Conservation (phyloP, 2,329 filamentous ascomycete genomes). For the Zalaria obscura region DNA sequence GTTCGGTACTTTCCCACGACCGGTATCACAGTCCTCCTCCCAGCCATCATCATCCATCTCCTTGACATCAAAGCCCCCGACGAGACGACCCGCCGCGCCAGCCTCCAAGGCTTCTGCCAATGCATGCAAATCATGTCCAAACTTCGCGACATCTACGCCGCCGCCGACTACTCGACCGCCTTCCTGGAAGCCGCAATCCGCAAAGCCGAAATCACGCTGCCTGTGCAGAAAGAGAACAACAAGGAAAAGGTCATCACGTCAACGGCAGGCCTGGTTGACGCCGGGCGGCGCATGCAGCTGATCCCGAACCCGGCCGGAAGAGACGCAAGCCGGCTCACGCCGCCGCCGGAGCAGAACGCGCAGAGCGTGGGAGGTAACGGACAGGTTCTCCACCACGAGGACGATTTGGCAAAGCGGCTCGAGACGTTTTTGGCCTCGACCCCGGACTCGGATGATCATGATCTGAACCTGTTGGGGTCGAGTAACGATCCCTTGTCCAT, state of each 20-base stretch:
- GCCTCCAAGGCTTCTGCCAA: constrained; percentile 69
- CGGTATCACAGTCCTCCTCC: constrained; percentile 78
- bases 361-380: constrained; percentile 1
- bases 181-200: constrained; percentile 87
- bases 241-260: constrained; percentile 22
- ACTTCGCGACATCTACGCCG: constrained; percentile 77
- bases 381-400: constrained; percentile 21
- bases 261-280: constrained; percentile 32
- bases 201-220: constrained; percentile 68
- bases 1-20: constrained; percentile 76
- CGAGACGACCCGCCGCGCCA: constrained; percentile 54
- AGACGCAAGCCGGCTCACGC: constrained; percentile 16
- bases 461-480: constrained; percentile 5
- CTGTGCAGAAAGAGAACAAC: constrained; percentile 19
- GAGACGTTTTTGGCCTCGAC: constrained; percentile 37
- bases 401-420: constrained; percentile 31
- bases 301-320: constrained; percentile 1
- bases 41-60: constrained; percentile 86
- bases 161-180: constrained; percentile 88
- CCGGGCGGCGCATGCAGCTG: constrained; percentile 26
- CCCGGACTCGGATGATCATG: constrained; percentile 21
- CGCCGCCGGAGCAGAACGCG: constrained; percentile 20
- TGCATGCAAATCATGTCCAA: constrained; percentile 88
- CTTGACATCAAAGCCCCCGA: constrained; percentile 81
- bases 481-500: constrained; percentile 5